Evolutionary conservation across 306 rosid genomes (phyloP).

Genomic region (Mimosa pudica): DNA sequence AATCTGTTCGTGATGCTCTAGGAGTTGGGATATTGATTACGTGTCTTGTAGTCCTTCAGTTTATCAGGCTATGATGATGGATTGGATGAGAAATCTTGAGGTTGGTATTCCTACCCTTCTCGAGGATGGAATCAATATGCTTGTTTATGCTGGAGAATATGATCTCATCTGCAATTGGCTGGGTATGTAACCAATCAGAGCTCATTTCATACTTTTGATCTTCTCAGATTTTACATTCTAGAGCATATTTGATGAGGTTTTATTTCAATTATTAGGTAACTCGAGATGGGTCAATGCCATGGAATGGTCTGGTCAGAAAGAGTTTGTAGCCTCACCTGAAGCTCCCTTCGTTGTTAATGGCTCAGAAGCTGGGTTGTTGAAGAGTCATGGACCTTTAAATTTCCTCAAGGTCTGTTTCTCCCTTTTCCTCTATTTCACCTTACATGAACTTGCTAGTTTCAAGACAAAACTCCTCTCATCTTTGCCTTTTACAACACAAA

Average conservation of each 20-base stretch:
- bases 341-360: conserved; percentile 72
- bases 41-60: conserved; percentile 92
- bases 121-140: conserved; percentile 86
- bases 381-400: conserved; percentile 79
- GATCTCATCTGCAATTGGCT: conserved; percentile 99
- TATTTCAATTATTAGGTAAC: conserved; percentile 65
- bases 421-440: not conserved
- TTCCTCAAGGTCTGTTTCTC: conserved; percentile 79
- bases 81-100: conserved; percentile 97
- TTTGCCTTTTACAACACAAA: not conserved
- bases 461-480: not conserved
- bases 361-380: conserved; percentile 81
- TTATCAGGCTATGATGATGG: conserved; percentile 90
- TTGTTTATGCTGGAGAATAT: conserved; percentile 92
- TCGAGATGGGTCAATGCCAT: conserved; percentile 98
- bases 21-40: conserved; percentile 83
- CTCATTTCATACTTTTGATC: conserved; percentile 22
- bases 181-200: conserved; percentile 48
- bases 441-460: not conserved
- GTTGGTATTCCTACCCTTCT: conserved; percentile 94
- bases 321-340: conserved; percentile 69
- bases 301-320: conserved; percentile 94
- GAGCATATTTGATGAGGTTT: conserved; percentile 34
- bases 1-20: conserved; percentile 72
- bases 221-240: conserved; percentile 5